These are phyloP conservation scores for Thelonectria blattea DNA, from an alignment of 2,329 filamentous ascomycete species.

Conservation along the genomic window DNA sequence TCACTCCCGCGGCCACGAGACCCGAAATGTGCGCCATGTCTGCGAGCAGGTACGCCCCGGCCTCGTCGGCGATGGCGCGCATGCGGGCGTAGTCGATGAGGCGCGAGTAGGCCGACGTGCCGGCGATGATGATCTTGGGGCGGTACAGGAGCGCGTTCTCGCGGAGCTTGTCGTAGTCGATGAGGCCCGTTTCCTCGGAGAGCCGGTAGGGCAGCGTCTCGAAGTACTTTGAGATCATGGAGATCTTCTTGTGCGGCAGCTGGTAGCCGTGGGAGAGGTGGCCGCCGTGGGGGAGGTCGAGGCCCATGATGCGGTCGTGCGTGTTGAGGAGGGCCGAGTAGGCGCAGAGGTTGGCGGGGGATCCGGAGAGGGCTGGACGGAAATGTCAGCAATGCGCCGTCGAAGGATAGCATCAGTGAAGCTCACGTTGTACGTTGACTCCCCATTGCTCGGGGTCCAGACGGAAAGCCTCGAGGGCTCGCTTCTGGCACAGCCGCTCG, in stretches of 20 bases:
- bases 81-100: constrained; percentile 91
- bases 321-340: constrained; percentile 90
- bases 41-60: constrained; percentile 86
- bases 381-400: constrained; percentile 8
- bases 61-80: constrained; percentile 84
- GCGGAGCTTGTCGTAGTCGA: constrained; percentile 90
- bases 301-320: constrained; percentile 92
- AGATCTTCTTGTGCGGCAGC: constrained; percentile 89
- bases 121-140: constrained; percentile 91
- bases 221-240: constrained; percentile 95
- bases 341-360: constrained; percentile 79
- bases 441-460: constrained; percentile 87
- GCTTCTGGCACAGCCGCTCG: constrained; percentile 84
- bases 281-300: constrained; percentile 93
- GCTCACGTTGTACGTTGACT: constrained; percentile 88
- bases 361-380: constrained; percentile 70
- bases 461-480: constrained; percentile 84
- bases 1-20: constrained; percentile 85
- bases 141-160: constrained; percentile 85
- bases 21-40: constrained; percentile 98
- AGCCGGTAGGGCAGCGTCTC: constrained; percentile 94
- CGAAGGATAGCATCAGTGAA: neutral
- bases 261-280: constrained; percentile 96
- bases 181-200: constrained; percentile 84
- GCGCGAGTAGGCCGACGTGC: constrained; percentile 91